Evolutionary conservation across 805 yeast genomes (phyloP).

Genomic region (Priceomyces carsonii): DNA sequence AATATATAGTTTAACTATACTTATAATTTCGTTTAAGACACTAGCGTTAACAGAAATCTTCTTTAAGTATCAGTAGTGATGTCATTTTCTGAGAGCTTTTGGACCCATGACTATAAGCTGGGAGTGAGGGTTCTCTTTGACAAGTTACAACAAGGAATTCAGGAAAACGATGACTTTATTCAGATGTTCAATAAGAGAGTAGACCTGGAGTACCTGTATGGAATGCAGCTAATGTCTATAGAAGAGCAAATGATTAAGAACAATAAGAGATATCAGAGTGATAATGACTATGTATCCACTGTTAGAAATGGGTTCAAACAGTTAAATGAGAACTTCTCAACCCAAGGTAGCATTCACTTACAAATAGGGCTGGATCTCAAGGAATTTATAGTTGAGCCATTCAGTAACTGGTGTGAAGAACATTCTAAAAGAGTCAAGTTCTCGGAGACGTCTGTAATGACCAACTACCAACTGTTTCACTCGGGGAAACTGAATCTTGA

Average conservation of each 20-base stretch:
- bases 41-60: no score
- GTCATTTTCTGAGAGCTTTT: slow-evolving; percentile 75
- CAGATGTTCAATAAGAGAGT: slow-evolving; percentile 66
- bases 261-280: slow-evolving; percentile 35
- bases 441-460: slow-evolving; percentile 54
- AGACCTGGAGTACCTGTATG: slow-evolving; percentile 71
- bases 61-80: no score
- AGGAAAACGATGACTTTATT: slow-evolving; percentile 70
- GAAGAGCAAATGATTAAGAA: slow-evolving; percentile 40
- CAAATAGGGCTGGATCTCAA: slow-evolving; percentile 64
- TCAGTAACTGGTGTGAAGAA: slow-evolving; percentile 70
- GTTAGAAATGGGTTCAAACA: slow-evolving; percentile 64
- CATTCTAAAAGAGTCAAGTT: slow-evolving; percentile 67
- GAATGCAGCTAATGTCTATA: slow-evolving; percentile 50
- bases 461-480: slow-evolving; percentile 54
- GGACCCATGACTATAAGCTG: slow-evolving; percentile 67
- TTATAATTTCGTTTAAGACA: no score
- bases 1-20: no score
- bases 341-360: slow-evolving; percentile 59
- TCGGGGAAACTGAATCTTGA: slow-evolving; percentile 49
- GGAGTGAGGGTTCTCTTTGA: slow-evolving; percentile 54
- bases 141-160: slow-evolving; percentile 60
- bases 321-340: slow-evolving; percentile 51
- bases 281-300: slow-evolving; percentile 63
- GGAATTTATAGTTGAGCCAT: slow-evolving; percentile 64